A percentile compares a stretch with the other conserved stretches of the same genome.
These are phyloP conservation scores for Stromatinia cepivora DNA, from an alignment of 2,329 filamentous ascomycete species.

Conservation along the genomic window DNA sequence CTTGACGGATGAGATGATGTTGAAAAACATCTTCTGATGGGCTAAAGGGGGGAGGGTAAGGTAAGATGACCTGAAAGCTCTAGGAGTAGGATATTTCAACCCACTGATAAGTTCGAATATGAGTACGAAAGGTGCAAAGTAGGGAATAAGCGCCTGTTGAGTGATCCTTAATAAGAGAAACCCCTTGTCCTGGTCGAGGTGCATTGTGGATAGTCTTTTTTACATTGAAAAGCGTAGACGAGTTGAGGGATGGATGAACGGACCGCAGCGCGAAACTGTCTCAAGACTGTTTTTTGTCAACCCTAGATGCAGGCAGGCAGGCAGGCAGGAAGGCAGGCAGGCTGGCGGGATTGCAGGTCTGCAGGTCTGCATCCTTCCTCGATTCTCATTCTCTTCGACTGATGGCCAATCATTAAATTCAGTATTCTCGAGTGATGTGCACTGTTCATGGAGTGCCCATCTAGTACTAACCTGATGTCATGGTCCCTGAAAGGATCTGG, in stretches of 20 bases:
- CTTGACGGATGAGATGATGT: neutral
- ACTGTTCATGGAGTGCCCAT: constrained; percentile 7
- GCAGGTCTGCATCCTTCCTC: neutral
- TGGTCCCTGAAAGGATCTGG: neutral
- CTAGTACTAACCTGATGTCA: neutral
- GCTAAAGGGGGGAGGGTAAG: neutral
- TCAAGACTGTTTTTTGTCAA: neutral
- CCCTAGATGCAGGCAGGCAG: neutral
- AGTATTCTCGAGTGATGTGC: no score
- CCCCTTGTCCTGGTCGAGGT: neutral
- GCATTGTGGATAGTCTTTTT: neutral
- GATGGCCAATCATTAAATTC: neutral
- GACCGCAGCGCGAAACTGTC: neutral
- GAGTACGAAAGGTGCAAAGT: neutral
- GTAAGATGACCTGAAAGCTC: neutral
- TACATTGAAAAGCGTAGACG: neutral
- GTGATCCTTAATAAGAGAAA: neutral
- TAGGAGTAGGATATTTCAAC: neutral
- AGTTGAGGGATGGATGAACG: neutral
- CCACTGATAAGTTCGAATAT: neutral
- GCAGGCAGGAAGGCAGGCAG: neutral
- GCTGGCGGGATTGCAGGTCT: neutral
- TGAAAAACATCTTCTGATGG: neutral
- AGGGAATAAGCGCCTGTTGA: neutral
- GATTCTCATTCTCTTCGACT: neutral